Conservation (phyloP, 1,284 basidiomycete genomes). For the Tylopilus orsonianus region DNA sequence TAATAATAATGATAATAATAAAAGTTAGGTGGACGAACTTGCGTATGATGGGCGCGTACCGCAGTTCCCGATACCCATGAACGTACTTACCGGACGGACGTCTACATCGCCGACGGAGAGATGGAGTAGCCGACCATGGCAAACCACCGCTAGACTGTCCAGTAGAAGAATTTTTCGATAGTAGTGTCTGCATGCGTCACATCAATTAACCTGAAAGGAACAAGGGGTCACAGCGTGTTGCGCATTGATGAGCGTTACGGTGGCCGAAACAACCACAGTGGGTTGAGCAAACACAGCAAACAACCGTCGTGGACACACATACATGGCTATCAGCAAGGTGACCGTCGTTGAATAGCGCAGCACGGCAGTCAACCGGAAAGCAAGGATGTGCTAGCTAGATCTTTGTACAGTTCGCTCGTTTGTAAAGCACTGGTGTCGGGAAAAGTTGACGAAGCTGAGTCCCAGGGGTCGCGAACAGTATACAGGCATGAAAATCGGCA, state of each 20-base stretch:
- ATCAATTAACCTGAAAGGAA: no score
- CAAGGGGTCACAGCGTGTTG: conserved; percentile 61
- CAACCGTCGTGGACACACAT: conserved; percentile 27
- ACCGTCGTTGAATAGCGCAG: conserved; percentile 64
- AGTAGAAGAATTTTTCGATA: conserved; percentile 70
- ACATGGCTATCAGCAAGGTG: conserved; percentile 64
- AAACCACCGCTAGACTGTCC: conserved; percentile 57
- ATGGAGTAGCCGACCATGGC: conserved; percentile 65
- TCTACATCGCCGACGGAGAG: conserved; percentile 51
- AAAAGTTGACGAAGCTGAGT: conserved; percentile 75
- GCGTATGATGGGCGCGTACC: no score
- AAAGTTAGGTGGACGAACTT: no score
- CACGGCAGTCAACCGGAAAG: conserved; percentile 55
- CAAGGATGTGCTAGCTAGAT: conserved; percentile 4
- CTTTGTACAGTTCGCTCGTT: no score
- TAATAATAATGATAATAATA: no score
- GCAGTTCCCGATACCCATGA: conserved; percentile 63
- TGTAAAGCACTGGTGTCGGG: conserved; percentile 49
- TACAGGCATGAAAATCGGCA: conserved; percentile 59
- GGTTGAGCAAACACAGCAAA: conserved; percentile 37
- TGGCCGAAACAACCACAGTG: conserved; percentile 62
- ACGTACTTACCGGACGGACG: conserved; percentile 57
- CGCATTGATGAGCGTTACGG: conserved; percentile 57
- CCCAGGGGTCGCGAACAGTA: conserved; percentile 53
- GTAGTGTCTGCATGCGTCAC: conserved; percentile 26